phyloP scores from a whole-genome alignment of 257 asterid species.

The Asclepias syriaca region DNA sequence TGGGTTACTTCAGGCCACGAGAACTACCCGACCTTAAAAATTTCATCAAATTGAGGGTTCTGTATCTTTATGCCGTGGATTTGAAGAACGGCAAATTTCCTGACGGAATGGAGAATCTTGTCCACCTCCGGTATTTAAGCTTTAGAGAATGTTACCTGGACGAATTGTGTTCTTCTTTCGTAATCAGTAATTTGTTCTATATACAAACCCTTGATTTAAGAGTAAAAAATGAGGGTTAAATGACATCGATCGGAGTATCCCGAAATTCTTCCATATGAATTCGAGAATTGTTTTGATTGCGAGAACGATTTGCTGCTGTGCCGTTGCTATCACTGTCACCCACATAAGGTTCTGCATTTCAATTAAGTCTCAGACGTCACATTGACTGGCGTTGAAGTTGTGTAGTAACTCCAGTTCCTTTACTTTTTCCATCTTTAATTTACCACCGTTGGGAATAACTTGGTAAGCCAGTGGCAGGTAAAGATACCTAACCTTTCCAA shows the following conservation, averaged over 20 bases:
- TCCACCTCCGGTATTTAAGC: no score
- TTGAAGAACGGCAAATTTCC: conserved; percentile 1
- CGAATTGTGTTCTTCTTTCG: conserved; percentile 13
- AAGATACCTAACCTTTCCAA: no score
- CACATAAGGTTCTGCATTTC: conserved; percentile 1
- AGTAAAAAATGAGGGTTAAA: neutral
- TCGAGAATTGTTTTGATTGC: conserved; percentile 9
- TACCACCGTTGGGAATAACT: no score
- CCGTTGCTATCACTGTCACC: conserved; percentile 3
- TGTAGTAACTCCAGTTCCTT: no score
- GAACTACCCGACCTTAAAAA: neutral
- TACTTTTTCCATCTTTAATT: no score
- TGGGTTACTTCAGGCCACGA: neutral
- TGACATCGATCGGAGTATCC: no score
- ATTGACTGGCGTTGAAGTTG: no score
- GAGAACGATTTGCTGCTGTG: neutral
- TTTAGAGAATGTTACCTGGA: conserved; percentile 24
- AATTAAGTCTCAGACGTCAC: no score
- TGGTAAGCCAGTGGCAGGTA: no score
- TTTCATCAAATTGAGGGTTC: neutral
- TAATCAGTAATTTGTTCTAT: conserved; percentile 7
- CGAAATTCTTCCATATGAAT: no score
- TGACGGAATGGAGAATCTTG: neutral
- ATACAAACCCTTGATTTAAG: conserved; percentile 32
- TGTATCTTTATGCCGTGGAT: conserved; percentile 14